Base-by-base conservation (phyloP, 1,284 basidiomycete genomes). In the Apiotrichum montevideense region DNA sequence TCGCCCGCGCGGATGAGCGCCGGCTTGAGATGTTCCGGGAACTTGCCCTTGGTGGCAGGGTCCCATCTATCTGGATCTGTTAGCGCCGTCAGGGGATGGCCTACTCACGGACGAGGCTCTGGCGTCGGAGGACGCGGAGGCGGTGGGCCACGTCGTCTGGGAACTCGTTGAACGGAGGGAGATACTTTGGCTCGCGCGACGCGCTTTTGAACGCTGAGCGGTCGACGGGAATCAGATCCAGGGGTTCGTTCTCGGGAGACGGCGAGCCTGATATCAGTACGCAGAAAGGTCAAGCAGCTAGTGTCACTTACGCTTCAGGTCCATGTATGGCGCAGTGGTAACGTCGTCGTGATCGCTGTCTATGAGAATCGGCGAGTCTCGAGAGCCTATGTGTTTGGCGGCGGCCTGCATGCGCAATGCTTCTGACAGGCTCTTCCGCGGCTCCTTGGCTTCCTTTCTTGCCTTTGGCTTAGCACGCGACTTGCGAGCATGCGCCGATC, bases 11-110 rank as follows among this genome's bases (percentile, higher is more conserved):
- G 76, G 35, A 82, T 79, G 6, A 97, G 82, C 4, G 84, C 68
- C 0, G 87, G 87, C 66, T 90, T 92, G 66, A 98, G 79, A 4
- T 77, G 69, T 0, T 86, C 85, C 6, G 93, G 93, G 78, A 97
- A 97, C 74, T 92, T 95, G 68, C 86, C 86, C 78, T 89, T 91
- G 57, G 80, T 77, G n/a, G 46, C 46, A 5, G 51, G 43, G 37
- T 65, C 58, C 72, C 71, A 73, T 3, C 50, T 15, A 47, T 71
- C 69, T 70, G 51, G 9, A 14, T 21, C 37, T 52, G 29, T 29
- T 29, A 29, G 29, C 29, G 29, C 3, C 29, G 29, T 29, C 29
- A 3, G 29, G 29, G 29, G 29, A 13, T 33, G 3, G 33, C 6
- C 9, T 15, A 54, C 69, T 59, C 56, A 73, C 69, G 64, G 34